Conservation (phyloP, 2,329 filamentous ascomycete genomes). For the Colletotrichum sp. region DNA sequence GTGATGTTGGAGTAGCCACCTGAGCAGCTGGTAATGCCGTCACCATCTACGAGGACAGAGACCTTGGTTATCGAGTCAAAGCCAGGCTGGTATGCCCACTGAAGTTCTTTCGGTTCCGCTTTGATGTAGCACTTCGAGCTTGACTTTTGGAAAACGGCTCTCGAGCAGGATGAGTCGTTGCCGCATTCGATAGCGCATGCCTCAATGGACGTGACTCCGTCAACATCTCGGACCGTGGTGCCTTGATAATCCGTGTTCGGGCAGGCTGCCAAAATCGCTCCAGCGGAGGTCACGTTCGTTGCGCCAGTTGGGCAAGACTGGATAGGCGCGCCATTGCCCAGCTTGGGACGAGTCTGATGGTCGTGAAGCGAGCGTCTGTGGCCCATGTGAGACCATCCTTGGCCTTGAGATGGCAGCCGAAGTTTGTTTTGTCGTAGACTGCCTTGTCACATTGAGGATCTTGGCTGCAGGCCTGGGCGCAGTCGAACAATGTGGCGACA, state of each 20-base stretch:
- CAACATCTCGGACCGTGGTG: background rate
- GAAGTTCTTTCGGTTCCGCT: background rate
- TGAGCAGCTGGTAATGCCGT: background rate
- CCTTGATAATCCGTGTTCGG: background rate
- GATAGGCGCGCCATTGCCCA: background rate
- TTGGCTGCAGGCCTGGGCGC: background rate
- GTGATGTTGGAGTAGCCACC: background rate
- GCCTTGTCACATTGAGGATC: background rate
- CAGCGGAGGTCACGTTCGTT: background rate
- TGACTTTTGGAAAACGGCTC: background rate
- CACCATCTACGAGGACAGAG: background rate
- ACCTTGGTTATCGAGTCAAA: background rate
- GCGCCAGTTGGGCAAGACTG: background rate
- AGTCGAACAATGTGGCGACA: background rate
- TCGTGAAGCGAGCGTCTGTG: background rate
- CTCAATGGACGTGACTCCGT: background rate
- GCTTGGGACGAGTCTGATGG: background rate
- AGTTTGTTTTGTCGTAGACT: background rate
- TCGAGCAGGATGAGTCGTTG: background rate
- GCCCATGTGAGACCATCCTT: background rate
- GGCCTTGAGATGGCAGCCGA: background rate
- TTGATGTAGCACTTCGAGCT: background rate
- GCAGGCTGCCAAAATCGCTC: fast-evolving
- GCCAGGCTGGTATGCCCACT: background rate
- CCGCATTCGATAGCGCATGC: background rate